Conservation (phyloP, 495 filamentous ascomycete genomes). For the Annulohypoxylon maeteangense region DNA sequence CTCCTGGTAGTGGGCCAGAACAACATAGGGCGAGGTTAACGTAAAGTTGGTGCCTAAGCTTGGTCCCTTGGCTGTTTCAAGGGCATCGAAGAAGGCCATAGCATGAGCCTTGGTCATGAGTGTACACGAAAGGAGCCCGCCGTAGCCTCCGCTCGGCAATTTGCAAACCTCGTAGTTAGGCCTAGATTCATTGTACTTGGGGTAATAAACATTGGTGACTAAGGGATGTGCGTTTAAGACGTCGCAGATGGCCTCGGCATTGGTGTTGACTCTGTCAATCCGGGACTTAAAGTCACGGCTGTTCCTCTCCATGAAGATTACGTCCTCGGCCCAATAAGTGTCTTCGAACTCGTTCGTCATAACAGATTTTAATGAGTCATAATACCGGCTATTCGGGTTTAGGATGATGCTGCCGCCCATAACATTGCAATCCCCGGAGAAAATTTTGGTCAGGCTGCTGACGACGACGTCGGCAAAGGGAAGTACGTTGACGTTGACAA, state of each 20-base stretch:
- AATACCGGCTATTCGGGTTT: constrained; percentile 82
- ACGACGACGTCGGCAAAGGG: constrained; percentile 90
- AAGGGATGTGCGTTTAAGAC: constrained; percentile 64
- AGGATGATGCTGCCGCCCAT: constrained; percentile 93
- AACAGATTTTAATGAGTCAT: constrained; percentile 70
- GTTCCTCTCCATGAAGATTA: constrained; percentile 94
- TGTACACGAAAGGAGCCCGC: constrained; percentile 85
- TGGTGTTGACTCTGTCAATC: constrained; percentile 84
- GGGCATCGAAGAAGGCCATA: constrained; percentile 81
- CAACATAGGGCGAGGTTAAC: constrained; percentile 84
- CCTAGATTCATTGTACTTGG: constrained; percentile 76
- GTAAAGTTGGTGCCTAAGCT: constrained; percentile 98
- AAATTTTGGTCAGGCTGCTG: constrained; percentile 94
- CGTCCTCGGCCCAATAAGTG: constrained; percentile 92
- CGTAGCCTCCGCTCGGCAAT: constrained; percentile 83
- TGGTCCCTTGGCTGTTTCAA: constrained; percentile 92
- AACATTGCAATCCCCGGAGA: constrained; percentile 96
- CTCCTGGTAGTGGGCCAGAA: constrained; percentile 92
- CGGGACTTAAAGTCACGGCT: constrained; percentile 89
- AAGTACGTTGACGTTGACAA: constrained; percentile 93
- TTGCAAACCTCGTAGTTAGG: constrained; percentile 81
- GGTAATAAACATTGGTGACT: constrained; percentile 89
- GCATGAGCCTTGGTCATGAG: constrained; percentile 78
- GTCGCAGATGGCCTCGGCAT: constrained; percentile 84
- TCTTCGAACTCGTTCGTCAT: constrained; percentile 79